phyloP scores from a whole-genome alignment of 176 grass and related monocot species.

The Eragrostis curvula region DNA sequence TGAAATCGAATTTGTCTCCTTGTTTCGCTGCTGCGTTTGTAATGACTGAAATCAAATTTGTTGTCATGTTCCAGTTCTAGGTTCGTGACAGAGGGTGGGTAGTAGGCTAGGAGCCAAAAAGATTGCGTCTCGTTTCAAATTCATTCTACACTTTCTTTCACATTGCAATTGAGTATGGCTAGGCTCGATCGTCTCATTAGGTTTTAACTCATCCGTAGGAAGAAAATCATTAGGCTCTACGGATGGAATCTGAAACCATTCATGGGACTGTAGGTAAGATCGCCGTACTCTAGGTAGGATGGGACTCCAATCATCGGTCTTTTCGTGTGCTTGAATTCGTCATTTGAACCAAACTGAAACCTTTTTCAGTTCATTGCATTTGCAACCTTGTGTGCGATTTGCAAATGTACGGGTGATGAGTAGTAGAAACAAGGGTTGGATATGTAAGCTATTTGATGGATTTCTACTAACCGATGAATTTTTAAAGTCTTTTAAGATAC shows the following conservation, averaged over 20 bases:
- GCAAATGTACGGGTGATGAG: no score
- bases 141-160: background rate
- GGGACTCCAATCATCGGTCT: background rate
- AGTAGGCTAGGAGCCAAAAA: no score
- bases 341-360: no score
- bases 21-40: background rate
- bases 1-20: background rate
- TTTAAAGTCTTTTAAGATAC: no score
- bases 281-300: background rate
- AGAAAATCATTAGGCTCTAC: background rate
- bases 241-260: background rate
- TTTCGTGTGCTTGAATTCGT: background rate
- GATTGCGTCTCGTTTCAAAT: background rate
- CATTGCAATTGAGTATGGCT: background rate
- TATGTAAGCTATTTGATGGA: no score
- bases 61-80: no score
- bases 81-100: no score
- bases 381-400: no score
- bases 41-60: background rate
- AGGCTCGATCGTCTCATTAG: background rate
- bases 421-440: no score
- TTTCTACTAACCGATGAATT: no score
- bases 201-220: background rate
- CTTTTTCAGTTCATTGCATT: no score
- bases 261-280: no score